These are phyloP conservation scores for Aspergillus sparsus DNA, from an alignment of 495 filamentous ascomycete species.

Conservation along the genomic window DNA sequence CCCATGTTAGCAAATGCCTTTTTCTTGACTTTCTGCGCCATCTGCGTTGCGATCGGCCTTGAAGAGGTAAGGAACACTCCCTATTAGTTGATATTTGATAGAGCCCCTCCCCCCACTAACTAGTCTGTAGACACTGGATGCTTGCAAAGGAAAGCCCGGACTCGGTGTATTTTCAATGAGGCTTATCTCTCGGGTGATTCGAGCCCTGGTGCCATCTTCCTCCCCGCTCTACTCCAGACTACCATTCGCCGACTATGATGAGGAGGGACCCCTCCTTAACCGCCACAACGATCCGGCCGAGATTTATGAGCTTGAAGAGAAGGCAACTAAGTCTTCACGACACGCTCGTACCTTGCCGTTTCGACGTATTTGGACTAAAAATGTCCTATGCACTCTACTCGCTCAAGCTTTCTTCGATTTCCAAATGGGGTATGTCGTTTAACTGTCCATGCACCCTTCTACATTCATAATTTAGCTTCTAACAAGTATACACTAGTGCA, in stretches of 20 bases:
- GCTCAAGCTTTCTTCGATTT: constrained; percentile 71
- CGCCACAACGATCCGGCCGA: constrained; percentile 28
- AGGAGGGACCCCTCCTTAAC: constrained; percentile 38
- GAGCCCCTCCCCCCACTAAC: background rate
- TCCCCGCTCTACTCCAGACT: constrained; percentile 40
- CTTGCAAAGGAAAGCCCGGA: constrained; percentile 50
- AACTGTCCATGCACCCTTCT: background rate
- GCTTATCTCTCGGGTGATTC: constrained; percentile 33
- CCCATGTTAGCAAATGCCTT: constrained; percentile 73
- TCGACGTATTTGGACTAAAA: constrained; percentile 75
- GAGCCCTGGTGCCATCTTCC: constrained; percentile 34
- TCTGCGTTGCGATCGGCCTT: constrained; percentile 61
- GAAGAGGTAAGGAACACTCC: constrained; percentile 61
- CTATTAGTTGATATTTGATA: background rate
- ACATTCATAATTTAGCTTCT: background rate
- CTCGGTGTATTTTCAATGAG: constrained; percentile 37
- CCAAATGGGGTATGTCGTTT: constrained; percentile 57
- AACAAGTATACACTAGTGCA: constrained; percentile 43
- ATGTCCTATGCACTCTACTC: constrained; percentile 67
- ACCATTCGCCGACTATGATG: constrained; percentile 41
- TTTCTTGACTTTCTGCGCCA: constrained; percentile 59
- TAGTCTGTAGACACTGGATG: constrained; percentile 35
- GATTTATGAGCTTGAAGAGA: constrained; percentile 47
- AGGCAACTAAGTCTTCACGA: constrained; percentile 34
- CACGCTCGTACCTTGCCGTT: constrained; percentile 57